Percentiles rank a stretch among this genome's conserved stretches.
phyloP scores from a whole-genome alignment of 257 asterid species.

The Coffea canephora region DNA sequence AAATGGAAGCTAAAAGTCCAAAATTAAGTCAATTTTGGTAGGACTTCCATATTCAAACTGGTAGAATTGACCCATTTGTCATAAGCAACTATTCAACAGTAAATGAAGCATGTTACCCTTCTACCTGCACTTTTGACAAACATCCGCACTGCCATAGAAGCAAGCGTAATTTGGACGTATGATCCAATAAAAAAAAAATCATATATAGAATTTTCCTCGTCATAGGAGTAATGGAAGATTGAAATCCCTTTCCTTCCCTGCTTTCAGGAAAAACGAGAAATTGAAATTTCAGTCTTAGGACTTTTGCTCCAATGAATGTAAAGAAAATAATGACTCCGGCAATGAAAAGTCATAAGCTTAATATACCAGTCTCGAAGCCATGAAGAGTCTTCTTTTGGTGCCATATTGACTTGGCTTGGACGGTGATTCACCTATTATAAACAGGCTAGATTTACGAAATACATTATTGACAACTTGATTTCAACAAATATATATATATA shows the following conservation, averaged over 20 bases:
- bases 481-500: not conserved
- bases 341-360: not conserved
- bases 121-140: slow-evolving; percentile 10
- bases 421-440: not conserved
- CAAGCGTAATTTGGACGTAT: not conserved
- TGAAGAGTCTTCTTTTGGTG: not conserved
- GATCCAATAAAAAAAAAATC: not conserved
- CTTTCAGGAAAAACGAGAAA: not conserved
- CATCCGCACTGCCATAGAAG: no score
- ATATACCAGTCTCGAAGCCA: not conserved
- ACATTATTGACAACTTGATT: no score
- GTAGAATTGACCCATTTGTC: not conserved
- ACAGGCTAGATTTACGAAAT: not conserved
- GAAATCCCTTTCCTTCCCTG: not conserved
- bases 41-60: slow-evolving; percentile 13
- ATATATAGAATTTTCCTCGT: not conserved
- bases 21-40: slow-evolving; percentile 13
- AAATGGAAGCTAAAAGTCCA: not conserved
- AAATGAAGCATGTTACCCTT: not conserved
- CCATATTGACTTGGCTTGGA: not conserved
- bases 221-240: not conserved
- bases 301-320: not conserved
- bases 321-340: not conserved
- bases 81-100: not conserved
- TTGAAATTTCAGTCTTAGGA: not conserved